These are phyloP conservation scores for Aspergillus phoenicis DNA, from an alignment of 2,329 filamentous ascomycete genomes.

Conservation along the genomic window DNA sequence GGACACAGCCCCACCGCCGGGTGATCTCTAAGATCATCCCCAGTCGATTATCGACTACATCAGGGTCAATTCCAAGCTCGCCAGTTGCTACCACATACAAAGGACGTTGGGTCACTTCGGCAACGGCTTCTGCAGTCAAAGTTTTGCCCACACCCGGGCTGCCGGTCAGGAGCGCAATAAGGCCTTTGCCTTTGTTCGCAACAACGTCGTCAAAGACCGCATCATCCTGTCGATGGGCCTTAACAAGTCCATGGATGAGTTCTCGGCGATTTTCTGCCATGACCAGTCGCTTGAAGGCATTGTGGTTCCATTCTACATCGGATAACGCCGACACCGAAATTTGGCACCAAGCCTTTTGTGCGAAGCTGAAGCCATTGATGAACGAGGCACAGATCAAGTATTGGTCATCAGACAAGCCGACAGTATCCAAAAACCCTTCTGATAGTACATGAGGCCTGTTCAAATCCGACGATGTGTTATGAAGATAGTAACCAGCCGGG, in stretches of 20 bases:
- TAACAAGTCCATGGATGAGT: slow-evolving; percentile 1
- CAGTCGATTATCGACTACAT: background rate
- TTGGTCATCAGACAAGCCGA: background rate
- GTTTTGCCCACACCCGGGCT: slow-evolving; percentile 6
- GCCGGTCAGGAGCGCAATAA: slow-evolving; percentile 2
- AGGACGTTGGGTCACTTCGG: background rate
- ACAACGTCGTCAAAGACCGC: slow-evolving; percentile 4
- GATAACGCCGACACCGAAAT: background rate
- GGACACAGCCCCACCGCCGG: background rate
- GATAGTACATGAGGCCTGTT: background rate
- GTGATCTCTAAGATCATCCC: background rate
- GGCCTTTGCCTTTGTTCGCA: slow-evolving; percentile 1
- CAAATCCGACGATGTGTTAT: slow-evolving; percentile 2
- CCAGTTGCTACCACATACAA: slow-evolving; percentile 5
- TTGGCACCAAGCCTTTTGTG: slow-evolving; percentile 2
- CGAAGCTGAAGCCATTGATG: slow-evolving; percentile 1
- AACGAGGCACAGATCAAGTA: slow-evolving; percentile 1
- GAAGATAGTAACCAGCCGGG: background rate
- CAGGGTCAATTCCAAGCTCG: background rate
- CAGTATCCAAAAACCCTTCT: background rate
- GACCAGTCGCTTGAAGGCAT: slow-evolving; percentile 4
- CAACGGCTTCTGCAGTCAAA: slow-evolving; percentile 6
- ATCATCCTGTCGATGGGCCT: background rate
- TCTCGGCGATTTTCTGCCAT: slow-evolving; percentile 1
- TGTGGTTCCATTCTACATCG: slow-evolving; percentile 3